These are phyloP conservation scores for Prunus dulcis DNA, from an alignment of 306 rosid species.

Conservation along the genomic window DNA sequence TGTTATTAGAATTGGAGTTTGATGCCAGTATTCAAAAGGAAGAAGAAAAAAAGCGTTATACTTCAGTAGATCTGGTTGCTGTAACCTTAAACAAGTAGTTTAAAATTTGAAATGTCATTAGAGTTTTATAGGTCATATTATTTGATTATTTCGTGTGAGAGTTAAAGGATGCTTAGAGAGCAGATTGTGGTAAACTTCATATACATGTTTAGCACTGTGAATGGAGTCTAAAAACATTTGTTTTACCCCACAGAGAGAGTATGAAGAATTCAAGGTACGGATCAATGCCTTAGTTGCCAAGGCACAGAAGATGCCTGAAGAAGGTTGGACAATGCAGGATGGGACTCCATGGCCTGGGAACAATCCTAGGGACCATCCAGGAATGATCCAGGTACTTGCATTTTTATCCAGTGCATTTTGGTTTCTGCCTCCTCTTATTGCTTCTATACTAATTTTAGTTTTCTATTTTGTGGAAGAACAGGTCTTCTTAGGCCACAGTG, in stretches of 20 bases:
- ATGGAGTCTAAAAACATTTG: conserved; percentile 2
- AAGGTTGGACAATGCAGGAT: conserved; percentile 99
- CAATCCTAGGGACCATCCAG: conserved; percentile 98
- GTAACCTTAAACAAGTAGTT: neutral
- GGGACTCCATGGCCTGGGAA: conserved; percentile 99
- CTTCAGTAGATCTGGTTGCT: neutral
- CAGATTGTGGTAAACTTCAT: neutral
- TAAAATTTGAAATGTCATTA: neutral
- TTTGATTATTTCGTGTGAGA: neutral
- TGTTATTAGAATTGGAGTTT: neutral
- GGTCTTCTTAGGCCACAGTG: conserved; percentile 99
- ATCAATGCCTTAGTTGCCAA: conserved; percentile 92
- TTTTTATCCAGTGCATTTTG: conserved; percentile 10
- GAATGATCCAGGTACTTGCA: conserved; percentile 91
- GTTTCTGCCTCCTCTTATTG: neutral
- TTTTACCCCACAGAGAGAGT: conserved; percentile 70
- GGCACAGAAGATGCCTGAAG: conserved; percentile 98
- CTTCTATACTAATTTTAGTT: conserved; percentile 15
- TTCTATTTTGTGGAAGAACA: conserved; percentile 31
- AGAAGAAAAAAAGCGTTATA: neutral
- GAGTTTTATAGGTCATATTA: neutral
- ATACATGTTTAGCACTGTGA: neutral
- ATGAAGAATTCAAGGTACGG: conserved; percentile 91
- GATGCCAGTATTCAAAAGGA: neutral
- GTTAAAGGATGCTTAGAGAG: conserved; percentile 2